phyloP scores from a whole-genome alignment of 2,329 filamentous ascomycete species.

The Balansia obtecta region DNA sequence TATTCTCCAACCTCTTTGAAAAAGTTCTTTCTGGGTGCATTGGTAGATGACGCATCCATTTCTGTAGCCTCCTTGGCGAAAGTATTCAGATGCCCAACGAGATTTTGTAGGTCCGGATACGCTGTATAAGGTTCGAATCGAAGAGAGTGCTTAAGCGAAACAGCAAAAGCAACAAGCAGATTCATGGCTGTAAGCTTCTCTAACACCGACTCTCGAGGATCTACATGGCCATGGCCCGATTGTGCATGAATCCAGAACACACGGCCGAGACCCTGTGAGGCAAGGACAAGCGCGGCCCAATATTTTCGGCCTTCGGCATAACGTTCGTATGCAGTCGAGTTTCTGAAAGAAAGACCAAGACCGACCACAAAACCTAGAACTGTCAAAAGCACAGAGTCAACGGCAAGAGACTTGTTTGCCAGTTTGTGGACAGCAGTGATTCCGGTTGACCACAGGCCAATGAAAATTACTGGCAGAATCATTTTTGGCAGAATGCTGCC shows the following conservation, averaged over 20 bases:
- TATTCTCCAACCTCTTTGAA: slow-evolving; percentile 60
- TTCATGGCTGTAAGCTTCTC: slow-evolving; percentile 66
- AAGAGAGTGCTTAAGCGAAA: slow-evolving; percentile 68
- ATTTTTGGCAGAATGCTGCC: slow-evolving; percentile 64
- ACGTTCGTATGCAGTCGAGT: slow-evolving; percentile 65
- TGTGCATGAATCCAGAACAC: slow-evolving; percentile 78
- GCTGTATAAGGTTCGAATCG: slow-evolving; percentile 72
- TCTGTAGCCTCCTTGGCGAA: slow-evolving; percentile 48
- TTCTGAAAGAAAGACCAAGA: slow-evolving; percentile 66
- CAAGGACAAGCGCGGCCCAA: slow-evolving; percentile 49
- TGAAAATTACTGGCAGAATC: slow-evolving; percentile 53
- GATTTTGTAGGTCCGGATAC: slow-evolving; percentile 59
- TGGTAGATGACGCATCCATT: slow-evolving; percentile 21
- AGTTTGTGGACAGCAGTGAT: slow-evolving; percentile 40
- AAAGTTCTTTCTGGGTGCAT: slow-evolving; percentile 30
- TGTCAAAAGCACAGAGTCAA: slow-evolving; percentile 45
- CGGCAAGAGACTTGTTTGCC: slow-evolving; percentile 29
- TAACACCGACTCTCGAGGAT: slow-evolving; percentile 54
- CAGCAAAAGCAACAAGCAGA: slow-evolving; percentile 64
- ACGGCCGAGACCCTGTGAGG: slow-evolving; percentile 56
- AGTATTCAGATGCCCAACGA: slow-evolving; percentile 62
- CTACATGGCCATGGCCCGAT: slow-evolving; percentile 36
- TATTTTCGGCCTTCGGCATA: slow-evolving; percentile 52
- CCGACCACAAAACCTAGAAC: slow-evolving; percentile 73
- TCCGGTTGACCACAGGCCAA: slow-evolving; percentile 52